Evolutionary conservation across 805 yeast genomes (phyloP).

Genomic region (Soucietia sequanensis): DNA sequence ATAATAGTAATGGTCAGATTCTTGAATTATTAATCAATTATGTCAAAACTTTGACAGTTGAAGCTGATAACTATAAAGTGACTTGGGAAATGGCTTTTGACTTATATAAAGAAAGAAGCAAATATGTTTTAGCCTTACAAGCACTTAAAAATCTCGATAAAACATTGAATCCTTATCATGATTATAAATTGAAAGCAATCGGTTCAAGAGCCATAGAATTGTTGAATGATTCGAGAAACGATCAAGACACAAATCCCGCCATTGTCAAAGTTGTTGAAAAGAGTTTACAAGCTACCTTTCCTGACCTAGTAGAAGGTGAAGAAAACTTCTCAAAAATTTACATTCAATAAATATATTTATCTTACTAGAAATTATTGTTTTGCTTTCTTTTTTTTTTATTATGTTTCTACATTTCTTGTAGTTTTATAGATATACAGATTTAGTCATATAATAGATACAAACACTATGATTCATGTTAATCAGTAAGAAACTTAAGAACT

Average conservation of each 20-base stretch:
- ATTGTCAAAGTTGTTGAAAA: slow-evolving; percentile 42
- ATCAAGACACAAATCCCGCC: slow-evolving; percentile 42
- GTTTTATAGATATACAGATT: neutral
- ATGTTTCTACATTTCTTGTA: too few species aligned
- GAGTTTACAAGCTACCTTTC: slow-evolving; percentile 33
- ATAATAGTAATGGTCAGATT: slow-evolving; percentile 31
- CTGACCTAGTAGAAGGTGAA: slow-evolving; percentile 23
- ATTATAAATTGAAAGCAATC: slow-evolving; percentile 17
- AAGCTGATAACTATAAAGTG: slow-evolving; percentile 37
- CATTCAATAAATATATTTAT: slow-evolving; percentile 5
- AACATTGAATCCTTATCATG: slow-evolving; percentile 23
- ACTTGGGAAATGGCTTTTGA: slow-evolving; percentile 46
- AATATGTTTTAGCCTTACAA: slow-evolving; percentile 46
- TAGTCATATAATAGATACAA: neutral
- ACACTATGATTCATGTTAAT: neutral
- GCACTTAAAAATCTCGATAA: slow-evolving; percentile 44
- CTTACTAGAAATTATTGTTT: too few species aligned
- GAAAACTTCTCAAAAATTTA: slow-evolving; percentile 14
- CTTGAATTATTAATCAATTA: slow-evolving; percentile 43
- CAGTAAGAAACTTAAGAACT: slow-evolving; percentile 16
- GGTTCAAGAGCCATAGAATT: slow-evolving; percentile 33
- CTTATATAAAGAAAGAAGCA: slow-evolving; percentile 39
- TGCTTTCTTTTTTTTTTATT: too few species aligned
- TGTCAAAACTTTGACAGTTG: slow-evolving; percentile 41
- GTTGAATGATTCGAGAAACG: slow-evolving; percentile 28